Evolutionary conservation across 805 yeast species (phyloP).

Genomic region (Lachancea sp.): DNA sequence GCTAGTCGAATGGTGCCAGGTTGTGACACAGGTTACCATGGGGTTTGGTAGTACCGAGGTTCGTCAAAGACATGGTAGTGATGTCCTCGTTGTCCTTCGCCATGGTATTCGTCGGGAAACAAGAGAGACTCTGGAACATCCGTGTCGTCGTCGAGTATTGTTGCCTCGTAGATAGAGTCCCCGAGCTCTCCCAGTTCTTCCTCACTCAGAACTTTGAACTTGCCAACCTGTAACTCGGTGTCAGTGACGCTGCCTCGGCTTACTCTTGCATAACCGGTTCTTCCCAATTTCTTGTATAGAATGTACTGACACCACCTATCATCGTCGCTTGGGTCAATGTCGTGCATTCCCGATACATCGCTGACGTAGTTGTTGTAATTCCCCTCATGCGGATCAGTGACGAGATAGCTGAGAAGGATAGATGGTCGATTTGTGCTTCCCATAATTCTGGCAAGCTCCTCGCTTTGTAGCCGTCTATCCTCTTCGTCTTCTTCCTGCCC

Average conservation of each 20-base stretch:
- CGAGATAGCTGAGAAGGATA: constrained; percentile 81
- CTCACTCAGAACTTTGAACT: constrained; percentile 55
- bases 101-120: constrained; percentile 75
- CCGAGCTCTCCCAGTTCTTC: constrained; percentile 29
- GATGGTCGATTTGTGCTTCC: constrained; percentile 76
- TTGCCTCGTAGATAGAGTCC: constrained; percentile 45
- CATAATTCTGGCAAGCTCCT: constrained; percentile 72
- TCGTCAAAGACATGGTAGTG: constrained; percentile 90
- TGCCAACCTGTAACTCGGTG: constrained; percentile 93
- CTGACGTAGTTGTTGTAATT: constrained; percentile 90
- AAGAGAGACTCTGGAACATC: constrained; percentile 55
- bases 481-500: constrained; percentile 98
- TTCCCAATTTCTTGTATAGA: constrained; percentile 74
- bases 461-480: constrained; percentile 82
- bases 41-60: constrained; percentile 60
- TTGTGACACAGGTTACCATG: not conserved
- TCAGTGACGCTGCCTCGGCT: constrained; percentile 92
- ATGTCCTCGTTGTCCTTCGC: constrained; percentile 92
- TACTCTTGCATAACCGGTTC: constrained; percentile 90
- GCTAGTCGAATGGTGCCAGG: not conserved
- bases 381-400: constrained; percentile 79
- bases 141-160: constrained; percentile 45
- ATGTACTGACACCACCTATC: constrained; percentile 99
- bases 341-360: constrained; percentile 78
- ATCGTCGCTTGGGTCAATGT: constrained; percentile 88